phyloP scores from a whole-genome alignment of 306 rosid species.

The Dryas alaskensis region DNA sequence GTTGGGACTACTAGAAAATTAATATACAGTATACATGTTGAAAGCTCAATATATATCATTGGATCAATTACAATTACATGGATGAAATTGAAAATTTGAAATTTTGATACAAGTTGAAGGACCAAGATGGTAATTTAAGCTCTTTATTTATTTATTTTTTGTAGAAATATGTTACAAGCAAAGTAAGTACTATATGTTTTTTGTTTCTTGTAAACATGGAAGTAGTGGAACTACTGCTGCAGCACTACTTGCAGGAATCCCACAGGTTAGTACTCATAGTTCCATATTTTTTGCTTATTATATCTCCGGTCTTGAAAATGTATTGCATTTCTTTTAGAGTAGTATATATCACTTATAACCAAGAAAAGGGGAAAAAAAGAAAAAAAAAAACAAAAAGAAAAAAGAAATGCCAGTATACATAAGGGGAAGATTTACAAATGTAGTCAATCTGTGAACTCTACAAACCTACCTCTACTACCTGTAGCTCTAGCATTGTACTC shows the following conservation, averaged over 20 bases:
- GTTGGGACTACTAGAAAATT: background rate
- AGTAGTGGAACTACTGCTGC: constrained; percentile 83
- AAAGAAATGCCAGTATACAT: background rate
- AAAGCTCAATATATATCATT: background rate
- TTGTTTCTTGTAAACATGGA: constrained; percentile 18
- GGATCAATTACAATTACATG: background rate
- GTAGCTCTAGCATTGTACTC: background rate
- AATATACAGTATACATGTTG: background rate
- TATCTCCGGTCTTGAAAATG: background rate
- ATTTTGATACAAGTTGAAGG: background rate
- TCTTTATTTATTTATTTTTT: background rate
- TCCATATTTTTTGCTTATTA: background rate
- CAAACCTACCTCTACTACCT: background rate
- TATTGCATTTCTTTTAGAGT: background rate
- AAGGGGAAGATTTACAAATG: background rate
- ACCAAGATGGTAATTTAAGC: background rate
- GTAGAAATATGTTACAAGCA: background rate
- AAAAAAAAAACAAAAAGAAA: background rate
- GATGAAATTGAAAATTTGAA: background rate
- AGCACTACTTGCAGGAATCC: constrained; percentile 68
- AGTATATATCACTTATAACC: background rate
- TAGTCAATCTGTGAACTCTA: background rate
- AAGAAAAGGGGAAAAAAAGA: background rate
- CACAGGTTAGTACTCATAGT: constrained; percentile 57
- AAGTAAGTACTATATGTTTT: constrained; percentile 26